These are phyloP conservation scores for Cladosporium oxysporum DNA, from an alignment of 2,329 filamentous ascomycete genomes.

Conservation along the genomic window DNA sequence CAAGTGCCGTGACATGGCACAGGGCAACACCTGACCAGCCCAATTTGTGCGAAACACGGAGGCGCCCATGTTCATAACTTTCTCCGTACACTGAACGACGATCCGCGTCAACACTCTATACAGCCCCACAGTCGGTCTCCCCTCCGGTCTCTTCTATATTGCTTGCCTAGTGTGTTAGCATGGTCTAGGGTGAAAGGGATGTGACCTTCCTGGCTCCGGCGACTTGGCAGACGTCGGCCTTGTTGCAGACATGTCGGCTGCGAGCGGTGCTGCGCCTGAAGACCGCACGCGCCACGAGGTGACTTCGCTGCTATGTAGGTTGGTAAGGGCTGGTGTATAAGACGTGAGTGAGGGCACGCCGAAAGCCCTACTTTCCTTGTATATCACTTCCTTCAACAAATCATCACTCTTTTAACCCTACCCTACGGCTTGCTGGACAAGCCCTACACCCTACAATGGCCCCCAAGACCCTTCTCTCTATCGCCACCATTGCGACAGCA, in stretches of 20 bases:
- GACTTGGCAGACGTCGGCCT: conserved; percentile 8
- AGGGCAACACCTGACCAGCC: background rate
- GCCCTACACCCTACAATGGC: conserved; percentile 7
- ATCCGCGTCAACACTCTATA: conserved; percentile 1
- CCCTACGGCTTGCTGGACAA: conserved; percentile 11
- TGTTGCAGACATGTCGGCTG: conserved; percentile 6
- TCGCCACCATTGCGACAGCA: conserved; percentile 10
- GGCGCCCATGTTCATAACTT: background rate
- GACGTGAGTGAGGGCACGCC: background rate
- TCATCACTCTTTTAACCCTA: background rate
- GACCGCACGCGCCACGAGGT: background rate
- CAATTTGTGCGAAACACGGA: conserved; percentile 16
- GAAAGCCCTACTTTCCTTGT: conserved; percentile 2
- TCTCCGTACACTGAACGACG: background rate
- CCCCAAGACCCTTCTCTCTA: conserved; percentile 14
- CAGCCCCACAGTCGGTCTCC: background rate
- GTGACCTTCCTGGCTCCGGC: background rate
- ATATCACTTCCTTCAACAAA: background rate
- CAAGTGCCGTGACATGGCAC: conserved; percentile 11
- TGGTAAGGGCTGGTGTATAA: conserved; percentile 2
- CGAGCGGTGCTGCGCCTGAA: background rate
- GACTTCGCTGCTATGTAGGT: background rate
- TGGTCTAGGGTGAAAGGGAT: background rate
- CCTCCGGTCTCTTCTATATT: conserved; percentile 14
- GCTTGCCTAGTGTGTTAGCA: background rate